Conservation (phyloP, 1,139 yeast genomes). For the Geotrichum australiense region DNA sequence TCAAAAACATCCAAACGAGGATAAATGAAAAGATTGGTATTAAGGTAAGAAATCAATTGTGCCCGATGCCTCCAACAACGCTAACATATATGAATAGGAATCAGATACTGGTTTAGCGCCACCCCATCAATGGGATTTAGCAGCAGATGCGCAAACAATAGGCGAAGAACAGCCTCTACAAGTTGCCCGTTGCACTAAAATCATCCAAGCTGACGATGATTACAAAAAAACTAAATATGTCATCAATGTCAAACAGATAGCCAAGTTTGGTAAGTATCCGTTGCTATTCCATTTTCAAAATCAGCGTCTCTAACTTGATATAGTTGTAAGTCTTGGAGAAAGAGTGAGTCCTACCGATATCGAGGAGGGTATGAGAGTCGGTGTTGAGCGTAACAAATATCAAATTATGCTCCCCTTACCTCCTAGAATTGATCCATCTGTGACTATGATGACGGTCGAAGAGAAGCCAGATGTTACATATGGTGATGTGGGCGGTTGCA, state of each 20-base stretch:
- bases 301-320: conserved; percentile 30
- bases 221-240: conserved; percentile 88
- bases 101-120: conserved; percentile 95
- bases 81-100: conserved; percentile 38
- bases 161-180: conserved; percentile 92
- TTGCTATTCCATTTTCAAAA: conserved; percentile 9
- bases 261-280: conserved; percentile 51
- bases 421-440: conserved; percentile 94
- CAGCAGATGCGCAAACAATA: conserved; percentile 93
- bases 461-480: conserved; percentile 87
- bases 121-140: conserved; percentile 94
- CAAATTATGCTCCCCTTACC: conserved; percentile 96
- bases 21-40: conserved; percentile 92
- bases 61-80: background rate
- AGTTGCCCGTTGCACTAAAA: conserved; percentile 97
- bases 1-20: conserved; percentile 71
- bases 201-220: conserved; percentile 61
- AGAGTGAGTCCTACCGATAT: conserved; percentile 97
- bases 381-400: conserved; percentile 95
- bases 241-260: conserved; percentile 94
- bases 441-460: conserved; percentile 99
- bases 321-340: conserved; percentile 83
- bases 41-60: conserved; percentile 33
- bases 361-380: conserved; percentile 99
- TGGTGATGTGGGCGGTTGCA: conserved; percentile 94